These are phyloP conservation scores for Pulveroboletus sp. DNA, from an alignment of 768 basidiomycete genomes.

Conservation along the genomic window DNA sequence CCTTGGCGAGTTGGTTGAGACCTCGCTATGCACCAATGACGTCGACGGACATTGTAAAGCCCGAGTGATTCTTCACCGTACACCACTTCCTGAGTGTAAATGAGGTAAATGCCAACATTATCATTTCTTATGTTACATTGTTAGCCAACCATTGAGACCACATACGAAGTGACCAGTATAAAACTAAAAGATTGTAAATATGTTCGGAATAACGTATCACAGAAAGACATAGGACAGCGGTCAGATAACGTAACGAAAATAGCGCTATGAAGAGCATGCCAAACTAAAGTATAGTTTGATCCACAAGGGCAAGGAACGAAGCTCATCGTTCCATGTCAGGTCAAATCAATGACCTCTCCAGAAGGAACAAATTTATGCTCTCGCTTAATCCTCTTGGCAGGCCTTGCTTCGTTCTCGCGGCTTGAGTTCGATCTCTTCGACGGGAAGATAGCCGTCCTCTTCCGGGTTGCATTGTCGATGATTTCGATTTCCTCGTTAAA, in stretches of 20 bases:
- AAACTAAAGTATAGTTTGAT: background rate
- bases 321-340: conserved; percentile 13
- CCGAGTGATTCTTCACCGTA: too few relatives aligned
- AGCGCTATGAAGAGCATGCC: background rate
- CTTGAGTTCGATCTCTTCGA: conserved; percentile 4
- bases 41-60: too few relatives aligned
- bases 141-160: too few relatives aligned
- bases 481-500: conserved; percentile 6
- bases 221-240: background rate
- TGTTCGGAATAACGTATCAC: too few relatives aligned
- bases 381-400: conserved; percentile 26
- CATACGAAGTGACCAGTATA: too few relatives aligned
- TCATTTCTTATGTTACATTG: too few relatives aligned
- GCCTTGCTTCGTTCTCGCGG: conserved; percentile 3
- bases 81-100: too few relatives aligned
- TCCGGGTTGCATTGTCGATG: conserved; percentile 1
- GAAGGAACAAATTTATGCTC: conserved; percentile 14
- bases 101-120: too few relatives aligned
- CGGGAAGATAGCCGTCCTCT: background rate
- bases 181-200: too few relatives aligned
- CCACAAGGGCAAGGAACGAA: background rate
- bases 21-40: background rate
- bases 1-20: background rate
- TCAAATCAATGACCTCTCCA: conserved; percentile 32
- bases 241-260: background rate